Conservation (phyloP, 1,284 basidiomycete species). For the Clitocybe nebularis region DNA sequence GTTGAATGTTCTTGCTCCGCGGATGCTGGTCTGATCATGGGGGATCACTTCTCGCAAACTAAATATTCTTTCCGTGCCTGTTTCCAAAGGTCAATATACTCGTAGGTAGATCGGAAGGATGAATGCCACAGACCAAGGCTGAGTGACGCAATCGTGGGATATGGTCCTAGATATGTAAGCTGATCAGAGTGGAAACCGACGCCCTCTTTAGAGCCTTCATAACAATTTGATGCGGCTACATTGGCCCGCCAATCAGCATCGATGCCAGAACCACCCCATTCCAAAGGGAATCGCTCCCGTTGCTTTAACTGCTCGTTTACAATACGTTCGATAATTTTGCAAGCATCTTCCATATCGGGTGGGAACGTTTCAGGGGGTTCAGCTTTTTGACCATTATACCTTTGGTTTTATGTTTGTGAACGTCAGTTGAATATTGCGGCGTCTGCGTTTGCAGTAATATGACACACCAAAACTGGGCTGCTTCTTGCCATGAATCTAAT, state of each 20-base stretch:
- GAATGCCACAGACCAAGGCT: slow-evolving; percentile 65
- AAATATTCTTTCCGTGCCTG: slow-evolving; percentile 72
- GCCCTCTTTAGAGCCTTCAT: slow-evolving; percentile 79
- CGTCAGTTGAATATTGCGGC: background rate
- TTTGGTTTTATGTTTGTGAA: slow-evolving; percentile 23
- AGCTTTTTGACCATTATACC: slow-evolving; percentile 75
- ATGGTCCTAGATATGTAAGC: slow-evolving; percentile 82
- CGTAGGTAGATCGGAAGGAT: slow-evolving; percentile 7
- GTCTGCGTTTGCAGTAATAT: background rate
- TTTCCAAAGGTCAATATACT: background rate
- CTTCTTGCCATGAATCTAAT: slow-evolving; percentile 57
- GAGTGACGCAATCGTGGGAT: slow-evolving; percentile 88
- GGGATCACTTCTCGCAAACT: slow-evolving; percentile 75
- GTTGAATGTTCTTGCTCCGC: slow-evolving; percentile 75
- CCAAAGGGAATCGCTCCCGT: slow-evolving; percentile 61
- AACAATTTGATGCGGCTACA: slow-evolving; percentile 89
- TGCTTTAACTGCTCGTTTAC: slow-evolving; percentile 74
- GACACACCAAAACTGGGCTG: slow-evolving; percentile 62
- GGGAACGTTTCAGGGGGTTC: slow-evolving; percentile 62
- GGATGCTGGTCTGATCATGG: slow-evolving; percentile 47
- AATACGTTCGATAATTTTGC: slow-evolving; percentile 66
- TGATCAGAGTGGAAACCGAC: slow-evolving; percentile 87
- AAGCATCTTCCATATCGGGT: slow-evolving; percentile 74
- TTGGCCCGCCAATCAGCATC: slow-evolving; percentile 76
- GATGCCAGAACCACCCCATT: slow-evolving; percentile 53